Percentiles rank a stretch among this genome's conserved stretches.
Evolutionary conservation across 148 eudicot species (phyloP).

Genomic region (Camellia lanceoleosa): DNA sequence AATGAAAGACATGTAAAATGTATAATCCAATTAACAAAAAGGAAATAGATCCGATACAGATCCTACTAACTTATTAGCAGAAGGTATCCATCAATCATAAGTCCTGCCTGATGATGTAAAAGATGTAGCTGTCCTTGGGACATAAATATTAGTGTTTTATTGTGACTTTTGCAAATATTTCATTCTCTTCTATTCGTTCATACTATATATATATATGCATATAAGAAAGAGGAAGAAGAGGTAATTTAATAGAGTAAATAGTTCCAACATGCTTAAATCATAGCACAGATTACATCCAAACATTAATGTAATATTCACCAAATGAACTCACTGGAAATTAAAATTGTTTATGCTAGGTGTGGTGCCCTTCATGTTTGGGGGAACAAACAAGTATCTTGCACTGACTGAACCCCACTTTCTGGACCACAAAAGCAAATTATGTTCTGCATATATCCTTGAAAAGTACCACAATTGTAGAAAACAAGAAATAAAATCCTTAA

Average conservation of each 20-base stretch:
- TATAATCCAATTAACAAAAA: not conserved
- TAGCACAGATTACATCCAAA: not conserved
- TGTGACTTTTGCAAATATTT: not conserved
- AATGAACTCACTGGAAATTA: not conserved
- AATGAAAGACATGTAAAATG: not conserved
- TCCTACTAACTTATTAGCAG: conserved; percentile 2
- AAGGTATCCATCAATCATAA: not conserved
- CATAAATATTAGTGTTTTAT: not conserved
- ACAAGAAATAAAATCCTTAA: not conserved
- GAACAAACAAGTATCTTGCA: not conserved
- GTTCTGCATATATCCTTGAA: not conserved
- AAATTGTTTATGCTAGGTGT: not conserved
- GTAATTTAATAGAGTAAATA: too few relatives aligned
- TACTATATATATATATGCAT: too few relatives aligned
- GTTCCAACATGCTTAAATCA: not conserved
- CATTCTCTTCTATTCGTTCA: not conserved
- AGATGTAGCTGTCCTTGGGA: not conserved
- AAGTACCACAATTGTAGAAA: not conserved
- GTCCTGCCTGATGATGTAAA: conserved; percentile 6
- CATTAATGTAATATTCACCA: not conserved
- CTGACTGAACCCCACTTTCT: not conserved
- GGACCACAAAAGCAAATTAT: not conserved
- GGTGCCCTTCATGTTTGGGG: not conserved
- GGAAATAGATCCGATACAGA: not conserved
- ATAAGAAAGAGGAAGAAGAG: too few relatives aligned